These are phyloP conservation scores for Verticillium isaacii DNA, from an alignment of 2,329 filamentous ascomycete genomes.

Conservation along the genomic window DNA sequence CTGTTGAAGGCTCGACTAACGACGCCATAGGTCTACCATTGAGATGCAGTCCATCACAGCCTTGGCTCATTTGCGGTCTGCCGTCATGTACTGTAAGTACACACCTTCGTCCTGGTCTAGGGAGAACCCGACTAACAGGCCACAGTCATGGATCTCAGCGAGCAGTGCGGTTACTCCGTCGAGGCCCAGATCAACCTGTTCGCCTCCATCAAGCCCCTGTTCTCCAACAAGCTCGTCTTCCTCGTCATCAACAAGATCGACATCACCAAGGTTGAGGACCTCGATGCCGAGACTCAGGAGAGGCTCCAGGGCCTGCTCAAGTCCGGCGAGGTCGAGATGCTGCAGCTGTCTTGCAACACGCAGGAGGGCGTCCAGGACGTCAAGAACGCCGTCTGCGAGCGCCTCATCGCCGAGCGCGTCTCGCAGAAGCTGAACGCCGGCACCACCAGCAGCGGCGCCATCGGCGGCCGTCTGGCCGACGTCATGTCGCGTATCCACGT, in stretches of 20 bases:
- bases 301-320: constrained; percentile 78
- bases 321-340: constrained; percentile 83
- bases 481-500: constrained; percentile 95
- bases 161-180: constrained; percentile 94
- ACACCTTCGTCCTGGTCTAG: too few relatives aligned
- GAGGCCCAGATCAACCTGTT: constrained; percentile 91
- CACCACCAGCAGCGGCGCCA: constrained; percentile 68
- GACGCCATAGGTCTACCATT: constrained; percentile 72
- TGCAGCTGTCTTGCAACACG: constrained; percentile 92
- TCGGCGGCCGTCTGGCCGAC: constrained; percentile 79
- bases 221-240: constrained; percentile 95
- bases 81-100: constrained; percentile 66
- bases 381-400: constrained; percentile 91
- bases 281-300: constrained; percentile 72
- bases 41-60: constrained; percentile 99
- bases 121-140: not conserved
- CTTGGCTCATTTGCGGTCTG: constrained; percentile 91
- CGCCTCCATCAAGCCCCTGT: constrained; percentile 93
- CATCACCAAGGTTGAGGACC: constrained; percentile 78
- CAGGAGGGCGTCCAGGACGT: constrained; percentile 91
- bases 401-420: constrained; percentile 86
- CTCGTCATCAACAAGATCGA: constrained; percentile 99
- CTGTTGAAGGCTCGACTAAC: not conserved
- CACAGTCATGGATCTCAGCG: constrained; percentile 76
- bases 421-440: constrained; percentile 95